Evolutionary conservation across 495 filamentous ascomycete genomes (phyloP).

Genomic region (Schizothecium vesticola): DNA sequence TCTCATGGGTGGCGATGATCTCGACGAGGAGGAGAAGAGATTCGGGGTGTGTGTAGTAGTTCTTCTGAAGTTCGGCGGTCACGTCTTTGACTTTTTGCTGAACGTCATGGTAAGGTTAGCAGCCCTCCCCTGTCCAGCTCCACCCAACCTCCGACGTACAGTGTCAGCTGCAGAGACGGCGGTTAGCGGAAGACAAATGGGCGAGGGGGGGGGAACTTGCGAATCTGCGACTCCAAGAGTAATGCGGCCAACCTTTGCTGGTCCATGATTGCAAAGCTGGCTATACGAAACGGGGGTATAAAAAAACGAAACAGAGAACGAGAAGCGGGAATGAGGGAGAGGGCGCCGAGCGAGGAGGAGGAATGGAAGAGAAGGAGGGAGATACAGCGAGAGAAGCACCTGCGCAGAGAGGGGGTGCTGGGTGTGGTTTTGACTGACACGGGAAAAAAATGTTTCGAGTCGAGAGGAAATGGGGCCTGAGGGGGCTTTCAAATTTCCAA

Average conservation of each 20-base stretch:
- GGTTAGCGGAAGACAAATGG: constrained; percentile 34
- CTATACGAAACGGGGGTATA: constrained; percentile 26
- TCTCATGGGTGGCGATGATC: constrained; percentile 68
- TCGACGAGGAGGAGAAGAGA: constrained; percentile 80
- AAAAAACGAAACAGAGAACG: constrained; percentile 13
- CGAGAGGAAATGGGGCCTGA: no score
- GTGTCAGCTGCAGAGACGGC: constrained; percentile 58
- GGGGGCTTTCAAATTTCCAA: no score
- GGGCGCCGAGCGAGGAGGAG: constrained; percentile 9
- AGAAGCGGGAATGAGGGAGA: constrained; percentile 6
- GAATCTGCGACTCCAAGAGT: constrained; percentile 68
- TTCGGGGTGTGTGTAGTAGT: constrained; percentile 80
- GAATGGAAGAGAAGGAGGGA: constrained; percentile 11
- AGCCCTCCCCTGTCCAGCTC: no score
- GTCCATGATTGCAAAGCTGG: constrained; percentile 51
- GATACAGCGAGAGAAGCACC: constrained; percentile 1
- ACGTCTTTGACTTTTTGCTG: constrained; percentile 80
- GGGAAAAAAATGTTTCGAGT: no score
- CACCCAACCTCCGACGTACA: no score
- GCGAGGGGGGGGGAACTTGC: constrained; percentile 45
- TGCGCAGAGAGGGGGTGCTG: constrained; percentile 2
- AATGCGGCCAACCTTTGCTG: constrained; percentile 67
- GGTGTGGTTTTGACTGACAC: no score
- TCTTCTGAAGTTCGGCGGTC: constrained; percentile 82
- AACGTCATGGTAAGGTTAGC: no score